A percentile compares a stretch with the other conserved stretches of the same genome.
These are phyloP conservation scores for Cyclanthera cordifolia DNA, from an alignment of 306 rosid species.

Conservation along the genomic window DNA sequence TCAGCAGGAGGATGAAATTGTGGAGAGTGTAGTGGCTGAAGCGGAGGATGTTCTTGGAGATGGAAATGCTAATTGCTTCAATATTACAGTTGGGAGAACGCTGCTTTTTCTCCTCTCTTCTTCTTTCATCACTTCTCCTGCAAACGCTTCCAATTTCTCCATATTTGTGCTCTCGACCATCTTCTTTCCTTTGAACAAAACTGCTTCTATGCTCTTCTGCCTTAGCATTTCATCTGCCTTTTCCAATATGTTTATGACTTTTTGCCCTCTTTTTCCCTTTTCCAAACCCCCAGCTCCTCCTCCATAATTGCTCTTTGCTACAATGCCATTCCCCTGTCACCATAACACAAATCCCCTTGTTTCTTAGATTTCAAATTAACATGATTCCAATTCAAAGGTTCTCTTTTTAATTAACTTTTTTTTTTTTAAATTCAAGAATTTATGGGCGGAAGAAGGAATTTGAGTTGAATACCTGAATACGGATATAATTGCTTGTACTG, in stretches of 20 bases:
- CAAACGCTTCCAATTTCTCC: slow-evolving; percentile 58
- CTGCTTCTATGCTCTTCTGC: slow-evolving; percentile 66
- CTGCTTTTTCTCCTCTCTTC: slow-evolving; percentile 62
- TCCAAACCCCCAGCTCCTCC: neutral
- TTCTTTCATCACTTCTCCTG: slow-evolving; percentile 54
- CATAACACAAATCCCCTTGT: neutral
- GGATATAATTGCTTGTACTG: slow-evolving; percentile 47
- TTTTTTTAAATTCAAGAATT: too few relatives aligned
- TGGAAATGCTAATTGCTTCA: slow-evolving; percentile 46
- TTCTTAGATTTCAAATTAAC: too few relatives aligned
- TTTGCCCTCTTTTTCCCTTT: neutral
- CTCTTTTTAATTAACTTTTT: too few relatives aligned
- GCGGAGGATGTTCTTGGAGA: slow-evolving; percentile 87
- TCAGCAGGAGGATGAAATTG: slow-evolving; percentile 39
- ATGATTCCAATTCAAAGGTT: too few relatives aligned
- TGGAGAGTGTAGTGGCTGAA: slow-evolving; percentile 67
- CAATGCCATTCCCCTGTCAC: slow-evolving; percentile 39
- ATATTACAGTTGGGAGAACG: slow-evolving; percentile 45
- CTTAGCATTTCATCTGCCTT: slow-evolving; percentile 45
- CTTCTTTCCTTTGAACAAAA: slow-evolving; percentile 60
- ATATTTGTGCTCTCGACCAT: slow-evolving; percentile 44
- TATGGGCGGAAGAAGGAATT: too few relatives aligned
- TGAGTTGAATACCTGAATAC: slow-evolving; percentile 65
- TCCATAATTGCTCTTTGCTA: slow-evolving; percentile 14
- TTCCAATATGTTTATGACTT: slow-evolving; percentile 30